phyloP scores from a whole-genome alignment of 1,139 yeast genomes.

The Pichia sp. region DNA sequence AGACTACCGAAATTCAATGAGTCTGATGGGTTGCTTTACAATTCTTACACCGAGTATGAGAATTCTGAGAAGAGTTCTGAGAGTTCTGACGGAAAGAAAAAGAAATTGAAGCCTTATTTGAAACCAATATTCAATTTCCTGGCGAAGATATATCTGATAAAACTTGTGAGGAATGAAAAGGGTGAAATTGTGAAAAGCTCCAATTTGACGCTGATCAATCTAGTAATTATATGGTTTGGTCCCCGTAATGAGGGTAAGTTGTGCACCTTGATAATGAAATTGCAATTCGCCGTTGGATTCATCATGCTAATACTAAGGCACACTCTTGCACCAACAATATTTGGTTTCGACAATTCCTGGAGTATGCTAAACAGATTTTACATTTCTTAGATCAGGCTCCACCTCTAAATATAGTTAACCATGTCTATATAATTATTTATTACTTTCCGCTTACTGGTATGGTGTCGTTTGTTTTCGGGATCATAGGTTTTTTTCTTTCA shows the following conservation, averaged over 20 bases:
- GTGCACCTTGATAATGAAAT: conserved; percentile 51
- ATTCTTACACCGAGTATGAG: conserved; percentile 55
- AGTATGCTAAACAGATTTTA: conserved; percentile 30
- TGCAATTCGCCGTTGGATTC: conserved; percentile 66
- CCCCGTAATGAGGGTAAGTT: conserved; percentile 81
- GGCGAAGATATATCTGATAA: conserved; percentile 46
- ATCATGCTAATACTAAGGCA: conserved; percentile 71
- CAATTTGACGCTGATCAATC: conserved; percentile 82
- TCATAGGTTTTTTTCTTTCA: conserved; percentile 21
- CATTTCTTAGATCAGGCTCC: background rate
- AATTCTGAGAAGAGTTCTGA: conserved; percentile 3
- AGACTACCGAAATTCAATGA: conserved; percentile 75
- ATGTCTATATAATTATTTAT: background rate
- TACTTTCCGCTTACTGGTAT: background rate
- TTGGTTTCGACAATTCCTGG: conserved; percentile 76
- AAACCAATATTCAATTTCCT: conserved; percentile 36
- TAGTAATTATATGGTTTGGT: conserved; percentile 79
- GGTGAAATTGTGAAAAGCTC: conserved; percentile 48
- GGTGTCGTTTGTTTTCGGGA: background rate
- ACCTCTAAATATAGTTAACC: background rate
- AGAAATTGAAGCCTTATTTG: conserved; percentile 26
- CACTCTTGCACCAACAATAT: conserved; percentile 76
- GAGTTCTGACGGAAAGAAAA: conserved; percentile 18
- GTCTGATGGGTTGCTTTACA: conserved; percentile 67
- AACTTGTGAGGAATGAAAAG: conserved; percentile 35